Base-by-base conservation (phyloP, 352 stramenopile genomes). In the Peronospora farinosa region DNA sequence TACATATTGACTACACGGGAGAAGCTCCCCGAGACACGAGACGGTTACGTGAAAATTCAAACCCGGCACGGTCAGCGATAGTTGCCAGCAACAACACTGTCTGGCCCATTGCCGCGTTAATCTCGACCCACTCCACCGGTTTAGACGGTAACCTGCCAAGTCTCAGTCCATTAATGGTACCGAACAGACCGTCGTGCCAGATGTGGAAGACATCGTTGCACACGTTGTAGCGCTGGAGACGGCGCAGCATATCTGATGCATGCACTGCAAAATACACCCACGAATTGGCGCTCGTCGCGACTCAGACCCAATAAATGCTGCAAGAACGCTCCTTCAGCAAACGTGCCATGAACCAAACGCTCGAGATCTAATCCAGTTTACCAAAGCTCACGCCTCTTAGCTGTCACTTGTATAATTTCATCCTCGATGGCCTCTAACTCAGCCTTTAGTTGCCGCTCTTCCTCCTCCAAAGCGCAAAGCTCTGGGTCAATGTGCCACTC, bases 131-230 rank as follows among this genome's bases (percentile, higher is more conserved):
- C 47, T 95, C 86, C 36, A 96, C 86, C 2, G 83, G 79, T 15
- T 87, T 82, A 0, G 74, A 79, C 2, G 83, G 81, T 30, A 95
- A 59, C 5, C 84, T 76, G 7, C 87, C 87, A 25, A 96, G 77
- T 1, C 86, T 78, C 7, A 96, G 65, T 0, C 82, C 84, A 30
- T 93, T 96, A 51, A 96, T 96, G 36, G 85, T 95, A 32, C 80
- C 86, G 48, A 95, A 95, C 0, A 84, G 51, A 7, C 86, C 86
- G 40, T 92, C 82, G 63, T 95, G 88, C 87, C 87, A 96, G 43
- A 96, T 95, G 58, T 92, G 86, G 43, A 96, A 96, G 9, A 89
- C 79, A 43, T 96, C 87, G 49, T 96, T 96, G 60, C 82, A 86
- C 5, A 94, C 82, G 40, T 95, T 91, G 58, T 93, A 91, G 15